Base-by-base conservation (phyloP, 1,284 basidiomycete species). In the Neonothopanus nambi region DNA sequence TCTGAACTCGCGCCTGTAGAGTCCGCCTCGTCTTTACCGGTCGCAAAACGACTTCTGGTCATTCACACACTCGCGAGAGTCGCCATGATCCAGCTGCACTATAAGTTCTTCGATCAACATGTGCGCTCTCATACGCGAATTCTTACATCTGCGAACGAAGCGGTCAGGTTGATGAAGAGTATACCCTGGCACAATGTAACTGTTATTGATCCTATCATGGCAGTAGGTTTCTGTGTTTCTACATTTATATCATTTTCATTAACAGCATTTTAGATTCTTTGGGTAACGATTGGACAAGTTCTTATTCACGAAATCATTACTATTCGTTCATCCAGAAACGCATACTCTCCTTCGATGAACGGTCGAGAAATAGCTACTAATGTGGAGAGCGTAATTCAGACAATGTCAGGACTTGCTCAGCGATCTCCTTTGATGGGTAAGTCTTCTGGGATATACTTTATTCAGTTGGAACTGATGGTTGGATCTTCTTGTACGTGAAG, bases 131-230 rank as follows among this genome's bases (percentile, higher is more conserved):
- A 33, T 11, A 13, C 38, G 12, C 11, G 37, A 26, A 26, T 48
- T 7, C 17, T 54, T 33, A 41, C 46, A 9, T 40, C 46, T 33
- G 50, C 49, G 17, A 35, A 56, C n/a, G 49, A 39, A 13, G 21
- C 38, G 2, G 46, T 51, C 20, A 35, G 38, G 24, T 20, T 38
- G 33, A 36, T 56, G 13, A 24, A 18, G 9, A 20, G 15, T n/a
- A n/a, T 43, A 11, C 24, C 42, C 12, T 20, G 41, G 18, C 20
- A 44, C 6, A 33, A 28, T 6, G 48, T 37, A 5, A 5, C 20
- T 12, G 41, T 52, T 21, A 23, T 56, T 7, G 54, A 56, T 45
- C 54, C 54, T 26, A 39, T 52, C 17, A 42, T 56, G 38, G 54
- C 54, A 3, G 54, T 56, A 17, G 48, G 53, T 47, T 5, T 12